Percentiles rank a stretch among this genome's conserved stretches.
Conservation (phyloP, 768 basidiomycete genomes). For the Pleurotus platypus region DNA sequence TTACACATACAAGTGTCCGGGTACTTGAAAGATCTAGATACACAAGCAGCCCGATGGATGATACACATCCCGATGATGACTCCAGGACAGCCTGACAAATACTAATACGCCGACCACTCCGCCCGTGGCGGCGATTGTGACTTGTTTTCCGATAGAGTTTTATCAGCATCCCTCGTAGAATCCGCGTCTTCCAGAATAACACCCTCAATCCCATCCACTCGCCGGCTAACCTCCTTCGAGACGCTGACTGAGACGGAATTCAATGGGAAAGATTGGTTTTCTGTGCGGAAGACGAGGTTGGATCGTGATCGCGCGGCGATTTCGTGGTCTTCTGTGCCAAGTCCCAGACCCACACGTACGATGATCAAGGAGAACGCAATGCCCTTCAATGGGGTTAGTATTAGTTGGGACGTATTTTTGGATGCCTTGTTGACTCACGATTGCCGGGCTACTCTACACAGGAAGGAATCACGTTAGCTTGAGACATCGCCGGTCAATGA, state of each 20-base stretch:
- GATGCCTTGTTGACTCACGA: background rate
- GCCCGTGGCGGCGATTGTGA: background rate
- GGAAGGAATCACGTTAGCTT: background rate
- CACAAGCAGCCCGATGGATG: no score
- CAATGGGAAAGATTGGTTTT: background rate
- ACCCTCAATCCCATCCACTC: background rate
- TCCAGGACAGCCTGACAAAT: background rate
- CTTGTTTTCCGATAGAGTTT: background rate
- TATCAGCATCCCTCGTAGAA: background rate
- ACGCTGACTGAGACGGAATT: conserved; percentile 1
- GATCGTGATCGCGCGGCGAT: background rate
- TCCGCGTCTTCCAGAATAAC: background rate
- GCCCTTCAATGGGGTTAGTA: background rate
- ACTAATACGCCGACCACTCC: background rate
- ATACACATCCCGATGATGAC: no score
- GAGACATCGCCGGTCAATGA: background rate
- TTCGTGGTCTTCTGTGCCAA: background rate
- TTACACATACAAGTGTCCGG: no score
- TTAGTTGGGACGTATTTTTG: background rate
- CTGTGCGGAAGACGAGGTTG: background rate
- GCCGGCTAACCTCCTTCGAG: background rate
- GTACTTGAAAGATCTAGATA: no score
- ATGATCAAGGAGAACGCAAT: conserved; percentile 7
- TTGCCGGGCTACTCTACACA: conserved; percentile 2
- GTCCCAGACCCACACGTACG: conserved; percentile 6